These are phyloP conservation scores for Tolypocladium amazonense DNA, from an alignment of 2,329 filamentous ascomycete genomes.

Conservation along the genomic window DNA sequence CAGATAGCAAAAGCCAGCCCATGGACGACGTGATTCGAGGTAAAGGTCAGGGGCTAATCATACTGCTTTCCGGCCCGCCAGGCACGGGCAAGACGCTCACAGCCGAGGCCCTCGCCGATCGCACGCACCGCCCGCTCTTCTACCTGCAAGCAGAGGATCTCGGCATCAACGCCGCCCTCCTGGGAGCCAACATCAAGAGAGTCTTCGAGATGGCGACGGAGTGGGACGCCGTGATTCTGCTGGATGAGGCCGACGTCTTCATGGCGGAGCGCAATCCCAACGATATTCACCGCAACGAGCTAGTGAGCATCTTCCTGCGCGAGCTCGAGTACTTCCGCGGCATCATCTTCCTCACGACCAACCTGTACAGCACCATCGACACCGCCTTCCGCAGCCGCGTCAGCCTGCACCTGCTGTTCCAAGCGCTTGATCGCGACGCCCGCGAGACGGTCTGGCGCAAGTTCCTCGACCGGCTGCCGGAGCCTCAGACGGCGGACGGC, in stretches of 20 bases:
- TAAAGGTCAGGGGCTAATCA: conserved; percentile 33
- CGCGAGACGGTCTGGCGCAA: conserved; percentile 33
- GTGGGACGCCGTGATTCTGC: conserved; percentile 40
- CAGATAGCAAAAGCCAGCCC: conserved; percentile 2
- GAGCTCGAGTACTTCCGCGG: conserved; percentile 35
- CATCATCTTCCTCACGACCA: conserved; percentile 34
- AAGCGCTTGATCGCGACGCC: conserved; percentile 24
- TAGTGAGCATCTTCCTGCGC: conserved; percentile 35
- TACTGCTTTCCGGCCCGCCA: conserved; percentile 32
- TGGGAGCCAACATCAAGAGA: conserved; percentile 36
- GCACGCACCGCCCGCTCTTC: conserved; percentile 32
- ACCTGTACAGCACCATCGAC: conserved; percentile 30
- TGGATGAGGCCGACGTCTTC: conserved; percentile 45
- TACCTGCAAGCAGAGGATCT: conserved; percentile 36
- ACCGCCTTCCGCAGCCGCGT: conserved; percentile 34
- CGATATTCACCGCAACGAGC: conserved; percentile 36
- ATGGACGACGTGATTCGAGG: conserved; percentile 30
- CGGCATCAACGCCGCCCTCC: conserved; percentile 27
- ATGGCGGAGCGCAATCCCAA: conserved; percentile 33
- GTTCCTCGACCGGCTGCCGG: conserved; percentile 27
- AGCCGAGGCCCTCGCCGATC: conserved; percentile 32
- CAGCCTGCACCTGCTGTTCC: conserved; percentile 35
- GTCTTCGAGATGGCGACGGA: conserved; percentile 36
- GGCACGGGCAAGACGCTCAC: conserved; percentile 37
- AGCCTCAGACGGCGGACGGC: neutral